A percentile compares a stretch with the other conserved stretches of the same genome.
Evolutionary conservation across 2,329 filamentous ascomycete species (phyloP).

Genomic region (Fusarium sp.): DNA sequence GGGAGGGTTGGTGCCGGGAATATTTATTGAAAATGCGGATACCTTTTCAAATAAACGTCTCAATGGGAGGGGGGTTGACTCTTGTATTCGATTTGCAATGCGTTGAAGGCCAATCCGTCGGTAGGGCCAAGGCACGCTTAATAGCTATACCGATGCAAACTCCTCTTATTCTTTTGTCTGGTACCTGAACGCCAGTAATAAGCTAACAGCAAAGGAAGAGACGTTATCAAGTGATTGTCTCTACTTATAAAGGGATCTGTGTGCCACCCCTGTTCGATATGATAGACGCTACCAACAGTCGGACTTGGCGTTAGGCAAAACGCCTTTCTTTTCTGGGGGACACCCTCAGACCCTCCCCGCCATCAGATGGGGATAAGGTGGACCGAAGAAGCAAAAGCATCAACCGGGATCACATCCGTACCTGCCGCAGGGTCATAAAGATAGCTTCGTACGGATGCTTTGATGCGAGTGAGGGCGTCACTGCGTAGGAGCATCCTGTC

Average conservation of each 20-base stretch:
- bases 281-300: slow-evolving; percentile 46
- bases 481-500: slow-evolving; percentile 28
- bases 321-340: slow-evolving; percentile 23
- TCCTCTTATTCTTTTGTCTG: slow-evolving; percentile 47
- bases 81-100: slow-evolving; percentile 49
- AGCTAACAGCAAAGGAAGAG: slow-evolving; percentile 42
- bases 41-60: slow-evolving; percentile 35
- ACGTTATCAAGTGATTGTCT: slow-evolving; percentile 51
- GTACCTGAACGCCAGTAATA: slow-evolving; percentile 51
- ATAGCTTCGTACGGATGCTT: slow-evolving; percentile 32
- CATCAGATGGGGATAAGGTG: slow-evolving; percentile 40
- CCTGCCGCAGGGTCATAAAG: slow-evolving; percentile 44
- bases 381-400: slow-evolving; percentile 47
- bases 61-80: slow-evolving; percentile 45
- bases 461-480: slow-evolving; percentile 9
- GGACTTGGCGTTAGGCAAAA: slow-evolving; percentile 42
- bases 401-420: slow-evolving; percentile 47
- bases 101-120: slow-evolving; percentile 42
- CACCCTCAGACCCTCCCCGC: slow-evolving; percentile 36
- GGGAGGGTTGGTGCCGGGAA: slow-evolving; percentile 41
- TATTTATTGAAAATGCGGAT: slow-evolving; percentile 35
- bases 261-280: slow-evolving; percentile 49
- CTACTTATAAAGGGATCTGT: slow-evolving; percentile 50
- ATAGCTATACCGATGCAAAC: slow-evolving; percentile 45
- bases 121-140: slow-evolving; percentile 36